Base-by-base conservation (phyloP, 1,139 yeast genomes). In the Citeromyces hawaiiensis region DNA sequence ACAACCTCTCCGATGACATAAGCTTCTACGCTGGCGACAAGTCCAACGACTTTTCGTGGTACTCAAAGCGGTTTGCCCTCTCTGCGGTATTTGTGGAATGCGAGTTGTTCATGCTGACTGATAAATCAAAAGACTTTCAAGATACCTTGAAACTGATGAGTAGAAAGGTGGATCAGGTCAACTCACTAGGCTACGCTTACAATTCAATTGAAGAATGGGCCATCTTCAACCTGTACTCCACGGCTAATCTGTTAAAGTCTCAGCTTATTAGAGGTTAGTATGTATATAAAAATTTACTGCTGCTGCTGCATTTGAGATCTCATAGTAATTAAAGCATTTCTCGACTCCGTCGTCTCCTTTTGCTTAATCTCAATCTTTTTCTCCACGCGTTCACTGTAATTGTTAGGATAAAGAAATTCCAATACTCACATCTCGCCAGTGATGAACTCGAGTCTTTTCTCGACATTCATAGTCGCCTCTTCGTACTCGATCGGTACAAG, bases 41-140 rank as follows among this genome's bases (percentile, higher is more conserved):
- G 40, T 75, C 93, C n/a, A 73, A 80, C 44, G 96, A 86, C 56
- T 79, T 83, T 56, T 80, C 85, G 2, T 91, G 98, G 98, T 91
- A 91, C 56, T 65, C 94, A n/a, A 83, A 87, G 54, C 66, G 97
- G 47, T 63, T 79, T 21, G 70, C 83, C 4, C 56, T 88, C 23
- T 70, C 86, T 15, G 66, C 82, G 1, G 70, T 83, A 4, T 86
- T 83, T 54, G 82, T 83, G 1, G 68, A 80, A 30, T 56, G 79
- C 33, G 96, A 91, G 55, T 61, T 86, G 45, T 85, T 72, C 61
- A 83, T 82, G 94, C 63, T 85, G 37, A 81, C 72, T 48, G 96
- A 88, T 56, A 63, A 65, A n/a, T 76, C 88, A 21, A 53, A 55
- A 3, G 70, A 61, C 29, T 80, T 62, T 49, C 45, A 49, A 14